Base-by-base conservation (phyloP, 306 rosid genomes). In the Senna siamea region DNA sequence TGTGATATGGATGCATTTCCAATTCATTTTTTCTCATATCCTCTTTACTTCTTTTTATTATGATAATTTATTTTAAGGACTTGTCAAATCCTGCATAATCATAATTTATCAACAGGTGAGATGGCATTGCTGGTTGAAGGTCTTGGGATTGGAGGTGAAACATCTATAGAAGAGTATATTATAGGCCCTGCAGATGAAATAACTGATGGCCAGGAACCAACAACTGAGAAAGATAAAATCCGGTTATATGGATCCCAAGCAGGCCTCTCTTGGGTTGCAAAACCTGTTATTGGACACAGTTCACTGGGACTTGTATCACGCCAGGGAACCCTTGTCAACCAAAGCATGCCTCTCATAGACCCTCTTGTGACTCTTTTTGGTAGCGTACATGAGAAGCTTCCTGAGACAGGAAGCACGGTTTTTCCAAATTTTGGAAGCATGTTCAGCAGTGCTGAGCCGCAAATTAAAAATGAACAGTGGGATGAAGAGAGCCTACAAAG, bases 211-310 rank as follows among this genome's bases (percentile, higher is more conserved):
- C 81, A 78, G 18, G 90, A 87, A 53, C 68, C 71, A 48, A 40
- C 76, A 76, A 57, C 80, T 32, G 89, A 80, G 13, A 89, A 88
- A 78, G 96, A 89, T 58, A 92, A 85, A 80, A 75, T 92, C 63
- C 82, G 80, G 63, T 79, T 92, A 68, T 92, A 92, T 76, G 98
- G 98, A 80, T 87, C 98, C 22, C 86, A 85, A 81, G 89, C 78
- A 12, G 96, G 98, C 56, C 93, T 88, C 72, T 88, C 96, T 26
- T 92, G 98, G 98, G 81, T 89, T 75, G 98, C 96, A 79, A 89
- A 83, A 81, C 97, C 97, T 75, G 89, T 83, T 66, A 77, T 82
- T 11, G 87, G 96, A 74, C 96, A 83, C 78, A 87, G 96, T 77
- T 86, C 98, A 75, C 74, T 92, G 12, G 87, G 68, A 5, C 92